phyloP scores from a whole-genome alignment of 2,329 filamentous ascomycete genomes.

The Ambrosiella xylebori region DNA sequence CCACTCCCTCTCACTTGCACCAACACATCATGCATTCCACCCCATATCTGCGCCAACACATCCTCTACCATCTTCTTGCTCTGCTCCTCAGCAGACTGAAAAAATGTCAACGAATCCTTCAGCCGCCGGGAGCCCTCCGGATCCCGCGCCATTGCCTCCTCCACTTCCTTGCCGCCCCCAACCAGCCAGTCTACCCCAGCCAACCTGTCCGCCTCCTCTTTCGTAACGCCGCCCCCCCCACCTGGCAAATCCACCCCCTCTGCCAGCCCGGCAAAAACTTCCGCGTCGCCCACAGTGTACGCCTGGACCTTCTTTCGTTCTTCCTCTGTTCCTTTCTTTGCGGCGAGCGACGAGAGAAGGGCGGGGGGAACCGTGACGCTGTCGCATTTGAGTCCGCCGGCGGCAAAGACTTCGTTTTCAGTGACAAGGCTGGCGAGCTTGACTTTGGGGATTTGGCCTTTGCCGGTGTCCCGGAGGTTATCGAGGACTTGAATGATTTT shows the following conservation, averaged over 20 bases:
- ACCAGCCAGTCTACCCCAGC: slow-evolving; percentile 25
- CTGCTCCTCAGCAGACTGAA: slow-evolving; percentile 22
- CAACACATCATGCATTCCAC: neutral
- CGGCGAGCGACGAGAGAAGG: slow-evolving; percentile 23
- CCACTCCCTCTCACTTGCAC: slow-evolving; percentile 2
- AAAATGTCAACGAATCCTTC: slow-evolving; percentile 24
- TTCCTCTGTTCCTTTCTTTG: slow-evolving; percentile 3
- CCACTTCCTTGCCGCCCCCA: slow-evolving; percentile 25
- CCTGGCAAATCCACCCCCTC: slow-evolving; percentile 24
- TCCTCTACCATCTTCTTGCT: slow-evolving; percentile 24
- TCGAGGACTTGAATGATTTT: slow-evolving; percentile 33
- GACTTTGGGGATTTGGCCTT: slow-evolving; percentile 23
- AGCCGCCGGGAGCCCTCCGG: slow-evolving; percentile 22
- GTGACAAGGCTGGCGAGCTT: slow-evolving; percentile 31
- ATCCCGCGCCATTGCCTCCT: slow-evolving; percentile 26
- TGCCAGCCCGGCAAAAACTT: slow-evolving; percentile 16
- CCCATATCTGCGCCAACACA: slow-evolving; percentile 10
- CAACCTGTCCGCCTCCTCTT: neutral
- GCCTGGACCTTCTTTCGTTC: neutral
- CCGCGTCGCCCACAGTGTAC: neutral
- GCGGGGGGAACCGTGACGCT: slow-evolving; percentile 27
- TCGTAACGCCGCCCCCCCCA: neutral
- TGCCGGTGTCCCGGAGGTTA: slow-evolving; percentile 7
- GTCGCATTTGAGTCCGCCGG: slow-evolving; percentile 29
- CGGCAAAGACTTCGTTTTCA: slow-evolving; percentile 27